phyloP scores from a whole-genome alignment of 108 stramenopile species.

The Chaetoceros muelleri region DNA sequence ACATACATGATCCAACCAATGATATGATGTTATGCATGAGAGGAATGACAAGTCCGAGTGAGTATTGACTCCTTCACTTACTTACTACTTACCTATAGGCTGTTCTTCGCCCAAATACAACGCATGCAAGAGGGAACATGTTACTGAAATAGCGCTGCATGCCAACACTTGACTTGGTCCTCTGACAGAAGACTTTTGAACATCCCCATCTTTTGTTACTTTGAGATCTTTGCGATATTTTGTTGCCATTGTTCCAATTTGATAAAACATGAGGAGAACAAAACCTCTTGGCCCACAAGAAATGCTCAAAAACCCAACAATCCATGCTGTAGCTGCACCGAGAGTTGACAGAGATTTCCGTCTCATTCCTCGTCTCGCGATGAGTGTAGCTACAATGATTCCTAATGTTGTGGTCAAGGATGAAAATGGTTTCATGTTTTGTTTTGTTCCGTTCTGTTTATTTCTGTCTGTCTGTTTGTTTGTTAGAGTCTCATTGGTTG shows the following conservation, averaged over 20 bases:
- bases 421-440: conserved; percentile 44
- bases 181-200: conserved; percentile 24
- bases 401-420: conserved; percentile 12
- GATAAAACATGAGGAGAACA: conserved; percentile 68
- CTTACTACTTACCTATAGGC: conserved; percentile 30
- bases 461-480: no score
- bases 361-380: conserved; percentile 27
- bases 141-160: conserved; percentile 43
- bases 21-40: not conserved
- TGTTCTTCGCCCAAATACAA: conserved; percentile 38
- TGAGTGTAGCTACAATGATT: conserved; percentile 19
- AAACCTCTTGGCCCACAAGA: conserved; percentile 47
- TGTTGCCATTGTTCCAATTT: conserved; percentile 59
- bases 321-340: conserved; percentile 51
- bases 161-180: conserved; percentile 67
- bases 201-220: conserved; percentile 32
- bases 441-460: no score
- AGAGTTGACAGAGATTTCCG: conserved; percentile 41
- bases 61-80: no score
- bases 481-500: no score
- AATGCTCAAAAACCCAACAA: conserved; percentile 60
- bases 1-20: not conserved
- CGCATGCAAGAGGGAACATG: conserved; percentile 41
- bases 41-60: not conserved
- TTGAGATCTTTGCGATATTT: conserved; percentile 51